phyloP scores from a whole-genome alignment of 495 filamentous ascomycete genomes.

The Xanthoparmelia taractica region DNA sequence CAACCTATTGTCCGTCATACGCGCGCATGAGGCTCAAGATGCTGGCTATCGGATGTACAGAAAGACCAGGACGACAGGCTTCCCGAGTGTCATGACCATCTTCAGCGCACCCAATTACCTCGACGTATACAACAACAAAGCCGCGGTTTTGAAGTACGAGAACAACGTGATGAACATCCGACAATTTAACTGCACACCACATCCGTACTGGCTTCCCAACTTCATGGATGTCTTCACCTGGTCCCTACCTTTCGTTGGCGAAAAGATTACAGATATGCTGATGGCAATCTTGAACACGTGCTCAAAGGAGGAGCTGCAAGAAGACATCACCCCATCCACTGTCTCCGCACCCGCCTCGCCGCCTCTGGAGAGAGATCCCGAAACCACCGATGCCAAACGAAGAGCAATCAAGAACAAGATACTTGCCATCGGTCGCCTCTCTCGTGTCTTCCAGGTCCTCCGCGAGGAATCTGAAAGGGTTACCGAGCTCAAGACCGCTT shows the following conservation, averaged over 20 bases:
- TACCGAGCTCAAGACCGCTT: constrained; percentile 93
- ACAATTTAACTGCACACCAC: constrained; percentile 98
- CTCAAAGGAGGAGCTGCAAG: constrained; percentile 90
- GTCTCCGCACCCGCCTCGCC: constrained; percentile 62
- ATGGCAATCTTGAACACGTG: constrained; percentile 97
- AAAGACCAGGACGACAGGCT: constrained; percentile 94
- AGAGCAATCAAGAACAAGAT: constrained; percentile 99
- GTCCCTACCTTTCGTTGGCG: constrained; percentile 96
- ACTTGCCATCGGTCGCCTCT: constrained; percentile 90
- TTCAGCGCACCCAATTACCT: constrained; percentile 98
- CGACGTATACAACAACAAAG: constrained; percentile 99
- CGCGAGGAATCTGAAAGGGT: constrained; percentile 96
- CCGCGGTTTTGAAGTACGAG: constrained; percentile 95
- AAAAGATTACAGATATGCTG: constrained; percentile 99
- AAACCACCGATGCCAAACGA: constrained; percentile 84
- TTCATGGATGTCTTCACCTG: constrained; percentile 99
- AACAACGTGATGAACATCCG: constrained; percentile 99
- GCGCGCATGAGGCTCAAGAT: constrained; percentile 98
- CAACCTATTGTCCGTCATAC: constrained; percentile 93
- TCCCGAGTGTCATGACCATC: constrained; percentile 99
- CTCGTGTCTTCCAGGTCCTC: constrained; percentile 95
- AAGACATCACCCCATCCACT: constrained; percentile 58
- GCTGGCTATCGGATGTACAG: constrained; percentile 98
- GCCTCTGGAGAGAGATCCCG: constrained; percentile 56
- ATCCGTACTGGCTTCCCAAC: constrained; percentile 98